Evolutionary conservation across 2,329 filamentous ascomycete species (phyloP), one percentile per base, ranked within the genome.

Genomic region (Macrophomina tecta): DNA sequence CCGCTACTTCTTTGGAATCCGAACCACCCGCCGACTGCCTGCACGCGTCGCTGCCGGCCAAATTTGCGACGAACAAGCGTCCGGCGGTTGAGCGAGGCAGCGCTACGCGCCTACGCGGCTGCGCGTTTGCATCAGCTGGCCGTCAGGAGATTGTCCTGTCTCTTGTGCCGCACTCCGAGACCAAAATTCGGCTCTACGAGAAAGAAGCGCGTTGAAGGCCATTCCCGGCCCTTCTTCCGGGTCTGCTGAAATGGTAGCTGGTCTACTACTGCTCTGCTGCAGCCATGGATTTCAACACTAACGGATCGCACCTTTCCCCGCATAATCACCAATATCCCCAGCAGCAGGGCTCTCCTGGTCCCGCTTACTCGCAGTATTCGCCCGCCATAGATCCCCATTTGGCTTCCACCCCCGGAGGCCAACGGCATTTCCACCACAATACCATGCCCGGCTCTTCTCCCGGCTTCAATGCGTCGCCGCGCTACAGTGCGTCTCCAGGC

Each of bases 401-500:
- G 45, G 58, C 58, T 3, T 38, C 58, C 9, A 62, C 58, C 11
- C 58, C 58, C 5, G 58, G 40, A n/a, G 14, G 30, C 12, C 58
- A 62, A 73, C 75, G 68, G 73, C 75, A 68, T 78, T 78, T 68
- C 75, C 76, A 66, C 75, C 78, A 65, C 72, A 75, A 65, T 73
- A 72, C 68, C 72, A 74, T 69, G 40, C 16, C 63, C 30, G 62
- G 49, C 48, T 65, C 63, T 65, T 65, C 63, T 40, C 63, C 63
- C 9, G 51, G 52, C 2, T 65, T 48, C 63, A 65, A 53, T 68
- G 73, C 77, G 56, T 80, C 78, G 42, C 77, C 78, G 65, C 76
- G 77, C 69, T 80, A 78, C 73, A 70, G 74, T 23, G 72, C 73
- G 68, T 77, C 78, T n/a, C 77, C 77, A 64, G 73, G 72, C 72